Evolutionary conservation across 345 rosid species (phyloP).

Genomic region (Angophora floribunda): DNA sequence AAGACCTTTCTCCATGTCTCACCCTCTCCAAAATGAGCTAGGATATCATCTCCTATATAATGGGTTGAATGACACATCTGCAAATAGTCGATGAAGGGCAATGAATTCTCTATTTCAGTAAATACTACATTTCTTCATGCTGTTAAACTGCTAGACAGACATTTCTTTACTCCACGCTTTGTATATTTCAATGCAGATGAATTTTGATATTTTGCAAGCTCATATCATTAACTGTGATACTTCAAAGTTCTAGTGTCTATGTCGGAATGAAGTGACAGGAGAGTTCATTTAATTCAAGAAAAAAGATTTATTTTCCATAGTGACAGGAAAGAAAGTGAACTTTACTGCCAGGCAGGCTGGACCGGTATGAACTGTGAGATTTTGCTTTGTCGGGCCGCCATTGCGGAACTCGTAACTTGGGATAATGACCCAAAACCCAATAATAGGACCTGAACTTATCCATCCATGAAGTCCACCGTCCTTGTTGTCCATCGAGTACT

Average conservation of each 20-base stretch:
- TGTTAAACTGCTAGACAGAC: neutral
- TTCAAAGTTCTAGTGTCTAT: neutral
- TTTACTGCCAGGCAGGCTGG: constrained; percentile 27
- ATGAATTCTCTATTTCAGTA: neutral
- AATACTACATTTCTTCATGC: neutral
- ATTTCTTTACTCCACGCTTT: neutral
- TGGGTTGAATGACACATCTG: constrained; percentile 27
- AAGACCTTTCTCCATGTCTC: constrained; percentile 36
- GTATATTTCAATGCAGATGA: neutral
- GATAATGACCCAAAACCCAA: constrained; percentile 29
- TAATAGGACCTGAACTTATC: constrained; percentile 19
- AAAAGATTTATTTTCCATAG: neutral
- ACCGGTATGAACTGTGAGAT: constrained; percentile 25
- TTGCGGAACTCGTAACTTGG: constrained; percentile 27
- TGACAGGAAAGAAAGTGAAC: neutral
- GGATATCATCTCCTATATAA: constrained; percentile 16
- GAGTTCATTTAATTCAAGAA: neutral
- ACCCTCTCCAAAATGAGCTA: constrained; percentile 22
- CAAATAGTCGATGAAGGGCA: neutral
- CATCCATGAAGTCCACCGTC: constrained; percentile 36
- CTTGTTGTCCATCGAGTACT: constrained; percentile 26
- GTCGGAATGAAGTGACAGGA: neutral
- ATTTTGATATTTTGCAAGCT: neutral
- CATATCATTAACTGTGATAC: neutral
- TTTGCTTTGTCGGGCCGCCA: constrained; percentile 34